Conservation (phyloP, 345 rosid species). For the Pelargonium nanum region DNA sequence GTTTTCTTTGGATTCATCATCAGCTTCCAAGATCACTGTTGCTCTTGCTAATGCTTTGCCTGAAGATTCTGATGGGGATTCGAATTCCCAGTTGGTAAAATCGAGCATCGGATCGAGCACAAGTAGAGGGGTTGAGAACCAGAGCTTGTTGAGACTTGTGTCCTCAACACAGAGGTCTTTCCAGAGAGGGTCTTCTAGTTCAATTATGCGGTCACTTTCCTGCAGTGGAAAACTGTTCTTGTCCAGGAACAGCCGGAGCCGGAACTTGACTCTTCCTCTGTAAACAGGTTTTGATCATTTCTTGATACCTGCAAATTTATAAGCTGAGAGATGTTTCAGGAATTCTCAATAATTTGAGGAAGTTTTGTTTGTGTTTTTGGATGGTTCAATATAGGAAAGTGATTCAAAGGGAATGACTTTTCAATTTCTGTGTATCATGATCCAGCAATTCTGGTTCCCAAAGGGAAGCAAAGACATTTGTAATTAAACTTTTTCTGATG, state of each 20-base stretch:
- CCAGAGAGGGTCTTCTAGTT: constrained; percentile 22
- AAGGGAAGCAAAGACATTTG: neutral
- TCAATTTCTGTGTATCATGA: no score
- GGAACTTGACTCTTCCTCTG: constrained; percentile 13
- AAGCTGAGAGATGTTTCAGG: neutral
- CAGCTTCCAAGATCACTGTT: constrained; percentile 37
- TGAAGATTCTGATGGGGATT: constrained; percentile 12
- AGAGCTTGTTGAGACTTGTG: constrained; percentile 18
- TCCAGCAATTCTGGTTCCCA: neutral
- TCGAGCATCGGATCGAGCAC: constrained; percentile 10
- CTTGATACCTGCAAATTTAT: neutral
- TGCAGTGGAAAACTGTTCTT: constrained; percentile 44
- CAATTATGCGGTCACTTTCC: constrained; percentile 52
- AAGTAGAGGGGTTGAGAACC: constrained; percentile 10
- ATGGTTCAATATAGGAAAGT: neutral
- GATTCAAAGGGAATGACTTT: neutral
- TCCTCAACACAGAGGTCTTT: constrained; percentile 31
- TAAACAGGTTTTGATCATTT: constrained; percentile 2
- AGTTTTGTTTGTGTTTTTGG: neutral
- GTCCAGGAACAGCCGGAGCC: constrained; percentile 16
- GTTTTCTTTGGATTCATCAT: constrained; percentile 54
- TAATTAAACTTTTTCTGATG: no score
- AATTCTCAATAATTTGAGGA: neutral
- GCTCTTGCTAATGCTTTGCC: constrained; percentile 17
- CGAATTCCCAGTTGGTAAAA: constrained; percentile 6